Percentiles rank a stretch among this genome's conserved stretches.
Evolutionary conservation across 768 basidiomycete genomes (phyloP).

Genomic region (Xerocomellus intermedius): DNA sequence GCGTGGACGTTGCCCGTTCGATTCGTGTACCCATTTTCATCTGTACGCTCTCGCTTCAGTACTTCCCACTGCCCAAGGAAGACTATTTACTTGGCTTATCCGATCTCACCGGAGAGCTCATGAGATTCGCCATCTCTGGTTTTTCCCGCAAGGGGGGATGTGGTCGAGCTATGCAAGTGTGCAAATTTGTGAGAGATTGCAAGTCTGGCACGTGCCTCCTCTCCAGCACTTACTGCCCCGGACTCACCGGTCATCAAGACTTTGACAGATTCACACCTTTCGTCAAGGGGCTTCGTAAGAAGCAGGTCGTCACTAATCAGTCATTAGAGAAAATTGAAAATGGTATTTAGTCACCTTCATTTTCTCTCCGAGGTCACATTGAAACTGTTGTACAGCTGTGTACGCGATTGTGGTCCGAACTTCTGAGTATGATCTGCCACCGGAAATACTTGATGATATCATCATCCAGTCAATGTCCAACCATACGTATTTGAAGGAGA

Average conservation of each 20-base stretch:
- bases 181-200: slow-evolving; percentile 70
- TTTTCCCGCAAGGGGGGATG: slow-evolving; percentile 67
- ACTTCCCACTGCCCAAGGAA: slow-evolving; percentile 68
- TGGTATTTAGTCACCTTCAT: slow-evolving; percentile 45
- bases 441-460: slow-evolving; percentile 68
- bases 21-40: slow-evolving; percentile 3
- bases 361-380: neutral
- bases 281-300: slow-evolving; percentile 75
- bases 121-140: slow-evolving; percentile 91
- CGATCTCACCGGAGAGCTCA: slow-evolving; percentile 95
- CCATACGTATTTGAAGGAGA: slow-evolving; percentile 24
- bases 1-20: slow-evolving; percentile 30
- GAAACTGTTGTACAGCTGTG: slow-evolving; percentile 45
- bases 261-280: slow-evolving; percentile 76
- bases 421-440: slow-evolving; percentile 70
- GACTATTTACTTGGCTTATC: slow-evolving; percentile 93
- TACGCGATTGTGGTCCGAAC: slow-evolving; percentile 71
- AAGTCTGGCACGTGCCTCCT: slow-evolving; percentile 53
- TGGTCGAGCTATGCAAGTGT: slow-evolving; percentile 58
- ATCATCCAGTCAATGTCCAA: slow-evolving; percentile 49
- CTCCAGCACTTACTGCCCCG: neutral
- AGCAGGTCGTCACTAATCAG: slow-evolving; percentile 80
- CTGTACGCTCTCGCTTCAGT: slow-evolving; percentile 43
- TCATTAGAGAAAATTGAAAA: slow-evolving; percentile 96
- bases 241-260: slow-evolving; percentile 41